A percentile compares a stretch with the other conserved stretches of the same genome.
phyloP scores from a whole-genome alignment of 805 yeast genomes.

The Spathaspora girioi region DNA sequence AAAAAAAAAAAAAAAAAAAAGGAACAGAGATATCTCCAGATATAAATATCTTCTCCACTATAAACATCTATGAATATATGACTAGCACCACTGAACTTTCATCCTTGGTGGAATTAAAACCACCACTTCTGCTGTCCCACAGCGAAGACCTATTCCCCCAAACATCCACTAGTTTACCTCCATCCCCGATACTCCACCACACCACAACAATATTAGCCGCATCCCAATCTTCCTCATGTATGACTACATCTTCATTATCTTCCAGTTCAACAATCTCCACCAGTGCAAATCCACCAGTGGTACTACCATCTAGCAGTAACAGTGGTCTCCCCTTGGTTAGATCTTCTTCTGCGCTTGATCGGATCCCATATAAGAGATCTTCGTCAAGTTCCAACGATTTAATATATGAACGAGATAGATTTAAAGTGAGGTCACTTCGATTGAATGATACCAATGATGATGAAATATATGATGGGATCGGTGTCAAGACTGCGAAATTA shows the following conservation, averaged over 20 bases:
- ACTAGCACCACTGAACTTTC: not conserved
- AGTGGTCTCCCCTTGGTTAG: not conserved
- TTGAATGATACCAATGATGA: slow-evolving; percentile 18
- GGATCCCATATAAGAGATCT: slow-evolving; percentile 24
- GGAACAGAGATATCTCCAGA: no score
- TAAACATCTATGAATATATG: not conserved
- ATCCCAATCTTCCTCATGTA: no score
- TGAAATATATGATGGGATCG: slow-evolving; percentile 34
- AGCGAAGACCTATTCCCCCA: not conserved
- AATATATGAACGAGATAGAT: slow-evolving; percentile 37
- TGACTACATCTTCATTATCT: not conserved
- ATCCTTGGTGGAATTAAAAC: not conserved
- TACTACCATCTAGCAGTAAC: no score
- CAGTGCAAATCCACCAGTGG: not conserved
- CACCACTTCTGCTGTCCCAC: not conserved
- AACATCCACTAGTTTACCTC: not conserved
- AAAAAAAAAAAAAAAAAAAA: no score
- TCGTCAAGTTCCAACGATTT: slow-evolving; percentile 39
- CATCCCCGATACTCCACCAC: not conserved
- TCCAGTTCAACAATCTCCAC: not conserved
- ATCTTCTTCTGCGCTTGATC: not conserved
- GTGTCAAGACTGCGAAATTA: slow-evolving; percentile 35
- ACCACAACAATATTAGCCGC: not conserved
- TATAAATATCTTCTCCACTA: not conserved
- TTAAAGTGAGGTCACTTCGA: slow-evolving; percentile 34